Base-by-base conservation (phyloP, 768 basidiomycete species). In the Fomitopsis serialis region DNA sequence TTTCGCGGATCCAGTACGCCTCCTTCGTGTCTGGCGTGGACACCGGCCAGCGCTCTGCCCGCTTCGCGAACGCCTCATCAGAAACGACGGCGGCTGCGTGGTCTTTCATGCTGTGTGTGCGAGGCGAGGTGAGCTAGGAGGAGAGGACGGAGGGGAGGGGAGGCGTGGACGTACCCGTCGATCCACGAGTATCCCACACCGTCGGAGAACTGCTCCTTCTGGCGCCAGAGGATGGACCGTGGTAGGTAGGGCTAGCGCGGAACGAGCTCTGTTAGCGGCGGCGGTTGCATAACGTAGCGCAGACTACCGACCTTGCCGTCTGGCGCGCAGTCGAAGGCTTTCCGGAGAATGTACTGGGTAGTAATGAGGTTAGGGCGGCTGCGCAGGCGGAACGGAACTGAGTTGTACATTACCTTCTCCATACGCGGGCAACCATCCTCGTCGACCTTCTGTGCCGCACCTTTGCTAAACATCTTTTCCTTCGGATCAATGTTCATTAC, bases 121-220 rank as follows among this genome's bases (percentile, higher is more conserved):
- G 19, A 40, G 37, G 37, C 37, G 19, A 7, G 37, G 13, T 19
- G 42, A 22, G 21, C 10, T 19, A 34, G 42, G 34, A 51, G 8
- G 22, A 12, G 51, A 47, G 23, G 10, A n/a, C 44, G 42, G 43
- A 23, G 32, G 8, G 25, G 42, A 17, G 29, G 50, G 12, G 23
- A 10, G n/a, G 25, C 32, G 46, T 15, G 10, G 22, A 54, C 79
- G 42, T 63, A 89, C 89, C 94, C 92, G 63, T 98, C 95, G 64
- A 98, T 98, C 95, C 96, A 98, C 29, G 93, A 95, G 72, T 97
- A 98, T 29, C 96, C 95, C 51, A 97, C 94, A 50, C 97, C 97
- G 64, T 99, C 97, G 1, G 95, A 98, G 74, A 99, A 99, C 64
- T 98, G 95, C 72, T 99, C 97, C 69, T 99, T 99, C 69, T 99